These are phyloP conservation scores for Viola odorata DNA, from an alignment of 345 rosid species.

Conservation along the genomic window DNA sequence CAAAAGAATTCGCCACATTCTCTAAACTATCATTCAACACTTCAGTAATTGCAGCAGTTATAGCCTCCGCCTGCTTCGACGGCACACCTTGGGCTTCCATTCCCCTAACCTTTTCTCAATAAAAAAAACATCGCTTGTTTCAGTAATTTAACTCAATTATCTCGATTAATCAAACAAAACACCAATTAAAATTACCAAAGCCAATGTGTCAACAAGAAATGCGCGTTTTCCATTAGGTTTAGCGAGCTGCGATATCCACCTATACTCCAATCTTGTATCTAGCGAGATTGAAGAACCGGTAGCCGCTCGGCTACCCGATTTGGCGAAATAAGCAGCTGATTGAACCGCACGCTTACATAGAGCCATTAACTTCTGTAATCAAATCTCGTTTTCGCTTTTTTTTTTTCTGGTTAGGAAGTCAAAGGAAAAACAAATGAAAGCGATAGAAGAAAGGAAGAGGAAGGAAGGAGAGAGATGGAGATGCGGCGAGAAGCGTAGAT, in stretches of 20 bases:
- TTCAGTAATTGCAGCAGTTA: constrained; percentile 76
- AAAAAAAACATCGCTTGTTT: neutral
- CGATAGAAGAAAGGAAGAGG: neutral
- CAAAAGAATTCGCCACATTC: constrained; percentile 73
- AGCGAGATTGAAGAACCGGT: constrained; percentile 16
- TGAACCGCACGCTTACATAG: constrained; percentile 36
- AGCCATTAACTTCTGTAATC: constrained; percentile 34
- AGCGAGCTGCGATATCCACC: constrained; percentile 57
- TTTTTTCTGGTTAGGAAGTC: neutral
- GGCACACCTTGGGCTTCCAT: constrained; percentile 89
- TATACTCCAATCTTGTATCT: constrained; percentile 16
- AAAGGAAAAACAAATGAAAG: neutral
- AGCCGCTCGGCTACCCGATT: constrained; percentile 20
- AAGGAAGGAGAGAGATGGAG: no score
- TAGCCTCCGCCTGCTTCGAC: constrained; percentile 88
- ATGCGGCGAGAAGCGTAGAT: neutral
- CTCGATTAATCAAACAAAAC: neutral
- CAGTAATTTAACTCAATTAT: no score
- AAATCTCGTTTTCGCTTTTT: neutral
- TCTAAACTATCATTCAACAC: constrained; percentile 91
- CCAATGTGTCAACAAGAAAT: constrained; percentile 90
- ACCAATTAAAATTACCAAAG: constrained; percentile 42
- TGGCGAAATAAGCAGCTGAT: constrained; percentile 21
- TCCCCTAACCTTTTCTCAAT: constrained; percentile 55
- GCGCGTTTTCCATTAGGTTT: constrained; percentile 66